phyloP scores from a whole-genome alignment of 2,329 filamentous ascomycete genomes.

The Colletotrichum sublineola region DNA sequence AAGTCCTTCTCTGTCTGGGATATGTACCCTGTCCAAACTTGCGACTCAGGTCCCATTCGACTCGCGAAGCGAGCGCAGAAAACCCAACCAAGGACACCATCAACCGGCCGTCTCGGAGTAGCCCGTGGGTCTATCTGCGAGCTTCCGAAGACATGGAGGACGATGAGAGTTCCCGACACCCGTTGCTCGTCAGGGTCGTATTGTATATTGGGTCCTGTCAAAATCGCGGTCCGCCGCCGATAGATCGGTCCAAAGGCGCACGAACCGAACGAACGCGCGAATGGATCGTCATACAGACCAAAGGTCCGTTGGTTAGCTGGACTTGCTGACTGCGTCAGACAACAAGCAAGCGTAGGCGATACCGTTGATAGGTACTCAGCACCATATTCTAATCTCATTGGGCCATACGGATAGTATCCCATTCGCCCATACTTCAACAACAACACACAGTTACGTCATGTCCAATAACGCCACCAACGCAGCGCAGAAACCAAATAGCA shows the following conservation, averaged over 20 bases:
- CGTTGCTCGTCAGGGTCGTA: neutral
- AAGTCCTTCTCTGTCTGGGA: constrained; percentile 5
- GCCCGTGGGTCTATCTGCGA: constrained; percentile 12
- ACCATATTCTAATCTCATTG: constrained; percentile 14
- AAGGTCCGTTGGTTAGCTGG: constrained; percentile 4
- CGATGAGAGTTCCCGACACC: neutral
- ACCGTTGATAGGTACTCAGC: constrained; percentile 7
- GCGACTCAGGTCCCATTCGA: constrained; percentile 8
- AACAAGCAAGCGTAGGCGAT: constrained; percentile 7
- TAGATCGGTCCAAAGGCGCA: neutral
- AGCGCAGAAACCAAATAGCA: constrained; percentile 18
- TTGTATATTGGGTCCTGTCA: neutral
- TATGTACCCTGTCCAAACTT: constrained; percentile 20
- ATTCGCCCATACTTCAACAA: constrained; percentile 21
- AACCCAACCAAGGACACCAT: constrained; percentile 3
- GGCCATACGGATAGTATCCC: constrained; percentile 13
- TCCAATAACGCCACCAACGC: constrained; percentile 33
- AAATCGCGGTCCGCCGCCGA: constrained; percentile 15
- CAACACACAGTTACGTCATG: constrained; percentile 39
- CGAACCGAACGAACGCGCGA: neutral
- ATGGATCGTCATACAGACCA: neutral
- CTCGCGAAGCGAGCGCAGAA: neutral
- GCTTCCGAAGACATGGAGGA: neutral
- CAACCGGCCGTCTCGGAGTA: constrained; percentile 10
- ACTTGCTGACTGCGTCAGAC: constrained; percentile 27